phyloP scores from a whole-genome alignment of 2,329 filamentous ascomycete genomes.

The Aurifilum marmelostoma region DNA sequence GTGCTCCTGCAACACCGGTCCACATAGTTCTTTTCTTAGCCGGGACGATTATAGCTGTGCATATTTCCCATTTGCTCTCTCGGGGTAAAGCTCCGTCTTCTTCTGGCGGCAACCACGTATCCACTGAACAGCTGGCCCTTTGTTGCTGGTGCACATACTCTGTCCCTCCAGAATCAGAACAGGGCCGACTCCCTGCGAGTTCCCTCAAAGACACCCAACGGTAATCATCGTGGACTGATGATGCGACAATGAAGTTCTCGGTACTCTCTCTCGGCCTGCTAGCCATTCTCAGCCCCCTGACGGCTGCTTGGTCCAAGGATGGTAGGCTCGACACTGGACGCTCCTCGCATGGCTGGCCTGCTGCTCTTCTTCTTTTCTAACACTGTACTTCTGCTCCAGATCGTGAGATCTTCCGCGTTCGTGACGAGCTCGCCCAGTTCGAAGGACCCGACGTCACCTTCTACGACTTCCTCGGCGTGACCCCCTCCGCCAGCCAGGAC shows the following conservation, averaged over 20 bases:
- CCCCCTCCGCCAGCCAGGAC: constrained; percentile 73
- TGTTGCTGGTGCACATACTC: constrained; percentile 7
- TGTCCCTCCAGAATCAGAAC: no score
- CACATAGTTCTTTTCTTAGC: not conserved
- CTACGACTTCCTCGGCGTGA: constrained; percentile 88
- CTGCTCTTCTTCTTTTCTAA: constrained; percentile 5
- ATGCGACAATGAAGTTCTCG: constrained; percentile 71
- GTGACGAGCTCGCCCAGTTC: constrained; percentile 77
- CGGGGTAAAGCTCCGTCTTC: not conserved
- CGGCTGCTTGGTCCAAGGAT: constrained; percentile 84
- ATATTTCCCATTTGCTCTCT: not conserved
- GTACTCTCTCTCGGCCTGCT: constrained; percentile 70
- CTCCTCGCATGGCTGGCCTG: constrained; percentile 3
- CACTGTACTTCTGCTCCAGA: constrained; percentile 55
- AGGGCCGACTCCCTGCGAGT: no score
- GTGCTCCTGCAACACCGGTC: not conserved
- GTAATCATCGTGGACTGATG: constrained; percentile 36
- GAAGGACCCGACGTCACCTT: constrained; percentile 85
- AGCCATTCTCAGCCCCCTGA: constrained; percentile 67
- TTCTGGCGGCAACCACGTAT: constrained; percentile 3
- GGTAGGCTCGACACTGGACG: constrained; percentile 52
- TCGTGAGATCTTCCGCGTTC: constrained; percentile 95
- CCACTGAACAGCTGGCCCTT: constrained; percentile 22
- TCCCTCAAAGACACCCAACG: not conserved
- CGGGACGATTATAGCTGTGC: not conserved